Evolutionary conservation across 805 yeast species (phyloP).

Genomic region (Grigorovia jiainica): DNA sequence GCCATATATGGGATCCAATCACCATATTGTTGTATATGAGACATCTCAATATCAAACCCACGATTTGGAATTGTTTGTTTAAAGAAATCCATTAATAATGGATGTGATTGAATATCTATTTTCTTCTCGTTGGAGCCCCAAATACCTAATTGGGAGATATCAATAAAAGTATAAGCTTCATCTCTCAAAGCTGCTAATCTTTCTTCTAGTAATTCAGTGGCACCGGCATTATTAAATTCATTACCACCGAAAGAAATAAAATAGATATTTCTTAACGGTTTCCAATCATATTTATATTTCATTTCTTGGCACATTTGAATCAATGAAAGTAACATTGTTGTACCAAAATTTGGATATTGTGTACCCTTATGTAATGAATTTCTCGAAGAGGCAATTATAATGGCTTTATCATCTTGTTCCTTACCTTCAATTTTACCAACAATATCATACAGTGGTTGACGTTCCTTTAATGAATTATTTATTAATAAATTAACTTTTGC

Average conservation of each 20-base stretch:
- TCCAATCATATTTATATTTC: slow-evolving; percentile 62
- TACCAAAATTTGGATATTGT: slow-evolving; percentile 60
- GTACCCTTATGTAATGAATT: slow-evolving; percentile 77
- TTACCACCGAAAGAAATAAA: slow-evolving; percentile 81
- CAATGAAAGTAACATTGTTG: slow-evolving; percentile 61
- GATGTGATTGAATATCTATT: slow-evolving; percentile 53
- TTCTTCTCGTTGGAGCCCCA: slow-evolving; percentile 44
- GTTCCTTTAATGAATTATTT: slow-evolving; percentile 37
- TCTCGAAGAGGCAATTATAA: slow-evolving; percentile 75
- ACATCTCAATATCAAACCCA: slow-evolving; percentile 19
- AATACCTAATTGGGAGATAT: slow-evolving; percentile 39
- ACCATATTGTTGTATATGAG: slow-evolving; percentile 31
- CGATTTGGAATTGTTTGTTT: slow-evolving; percentile 12
- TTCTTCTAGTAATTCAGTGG: slow-evolving; percentile 65
- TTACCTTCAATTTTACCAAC: slow-evolving; percentile 69
- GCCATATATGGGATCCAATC: slow-evolving; percentile 61
- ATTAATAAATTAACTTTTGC: slow-evolving; percentile 26
- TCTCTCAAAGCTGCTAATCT: slow-evolving; percentile 43
- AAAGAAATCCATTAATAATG: slow-evolving; percentile 46
- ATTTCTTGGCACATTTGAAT: slow-evolving; percentile 58
- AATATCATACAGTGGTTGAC: slow-evolving; percentile 70
- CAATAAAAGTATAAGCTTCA: slow-evolving; percentile 63
- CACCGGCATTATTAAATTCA: slow-evolving; percentile 73
- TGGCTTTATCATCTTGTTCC: slow-evolving; percentile 65
- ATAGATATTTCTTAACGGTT: slow-evolving; percentile 71